Evolutionary conservation across 805 yeast genomes (phyloP).

Genomic region (Peterozyma toletana): DNA sequence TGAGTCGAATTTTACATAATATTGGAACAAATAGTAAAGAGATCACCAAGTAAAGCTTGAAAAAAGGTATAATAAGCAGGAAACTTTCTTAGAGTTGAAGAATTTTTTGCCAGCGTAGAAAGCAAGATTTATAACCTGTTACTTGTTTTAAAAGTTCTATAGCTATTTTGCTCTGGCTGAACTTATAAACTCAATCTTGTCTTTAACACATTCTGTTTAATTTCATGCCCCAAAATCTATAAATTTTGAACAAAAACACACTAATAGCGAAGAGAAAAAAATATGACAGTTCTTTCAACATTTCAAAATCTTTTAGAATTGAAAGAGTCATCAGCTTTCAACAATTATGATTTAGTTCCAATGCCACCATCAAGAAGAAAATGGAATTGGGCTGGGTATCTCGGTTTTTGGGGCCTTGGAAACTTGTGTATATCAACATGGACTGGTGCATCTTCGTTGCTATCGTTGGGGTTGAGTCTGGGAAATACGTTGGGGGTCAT

Average conservation of each 20-base stretch:
- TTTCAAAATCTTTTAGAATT: constrained; percentile 1
- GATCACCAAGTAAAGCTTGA: too few relatives aligned
- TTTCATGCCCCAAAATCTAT: background rate
- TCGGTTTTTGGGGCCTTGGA: constrained; percentile 16
- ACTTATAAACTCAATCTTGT: background rate
- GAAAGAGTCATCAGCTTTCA: constrained; percentile 1
- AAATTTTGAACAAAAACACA: background rate
- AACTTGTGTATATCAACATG: constrained; percentile 38
- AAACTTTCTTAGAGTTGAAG: too few relatives aligned
- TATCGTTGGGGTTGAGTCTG: constrained; percentile 34
- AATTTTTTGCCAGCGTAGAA: too few relatives aligned
- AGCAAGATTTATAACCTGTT: background rate
- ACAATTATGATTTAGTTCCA: constrained; percentile 25
- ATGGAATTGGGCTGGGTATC: constrained; percentile 24
- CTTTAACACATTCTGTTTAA: background rate
- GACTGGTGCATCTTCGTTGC: constrained; percentile 33
- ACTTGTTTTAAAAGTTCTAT: background rate
- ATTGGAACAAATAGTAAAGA: too few relatives aligned
- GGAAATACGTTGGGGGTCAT: constrained; percentile 33
- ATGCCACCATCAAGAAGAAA: constrained; percentile 27
- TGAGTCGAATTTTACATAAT: too few relatives aligned
- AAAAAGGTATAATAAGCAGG: too few relatives aligned
- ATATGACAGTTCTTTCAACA: background rate
- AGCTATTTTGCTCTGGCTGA: background rate
- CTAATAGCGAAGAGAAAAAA: background rate